phyloP scores from a whole-genome alignment of 1,139 yeast genomes.

The Protomyces inouyei region DNA sequence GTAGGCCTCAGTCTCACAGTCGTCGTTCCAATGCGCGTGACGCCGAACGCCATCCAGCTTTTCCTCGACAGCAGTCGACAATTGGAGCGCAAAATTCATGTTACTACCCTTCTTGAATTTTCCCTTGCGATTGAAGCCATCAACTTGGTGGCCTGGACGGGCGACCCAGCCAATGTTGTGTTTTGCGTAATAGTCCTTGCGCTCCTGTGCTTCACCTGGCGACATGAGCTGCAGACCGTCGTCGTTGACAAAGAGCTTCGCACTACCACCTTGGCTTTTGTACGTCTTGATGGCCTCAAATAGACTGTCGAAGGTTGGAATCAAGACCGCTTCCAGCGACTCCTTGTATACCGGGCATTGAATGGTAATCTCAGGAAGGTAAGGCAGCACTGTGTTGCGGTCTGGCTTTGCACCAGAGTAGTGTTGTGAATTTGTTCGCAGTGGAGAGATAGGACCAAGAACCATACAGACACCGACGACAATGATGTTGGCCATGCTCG shows the following conservation, averaged over 20 bases:
- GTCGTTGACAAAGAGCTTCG: constrained; percentile 26
- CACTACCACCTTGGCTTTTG: constrained; percentile 28
- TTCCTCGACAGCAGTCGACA: constrained; percentile 29
- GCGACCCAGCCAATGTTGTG: constrained; percentile 30
- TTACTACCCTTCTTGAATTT: constrained; percentile 18
- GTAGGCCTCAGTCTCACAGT: not conserved
- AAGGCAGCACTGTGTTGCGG: constrained; percentile 16
- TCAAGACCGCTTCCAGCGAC: constrained; percentile 23
- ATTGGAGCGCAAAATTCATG: constrained; percentile 22
- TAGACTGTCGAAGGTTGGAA: constrained; percentile 25
- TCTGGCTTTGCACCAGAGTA: constrained; percentile 22
- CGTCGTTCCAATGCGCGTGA: constrained; percentile 28
- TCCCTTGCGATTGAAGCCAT: constrained; percentile 24
- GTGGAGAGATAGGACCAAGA: constrained; percentile 26
- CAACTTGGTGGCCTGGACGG: constrained; percentile 29
- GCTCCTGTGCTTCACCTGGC: constrained; percentile 2
- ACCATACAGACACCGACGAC: constrained; percentile 21
- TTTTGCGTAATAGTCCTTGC: constrained; percentile 28
- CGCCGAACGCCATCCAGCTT: constrained; percentile 28
- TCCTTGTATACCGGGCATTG: constrained; percentile 30
- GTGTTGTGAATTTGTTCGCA: constrained; percentile 14
- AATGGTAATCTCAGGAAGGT: constrained; percentile 26
- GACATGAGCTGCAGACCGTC: constrained; percentile 27
- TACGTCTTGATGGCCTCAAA: constrained; percentile 24
- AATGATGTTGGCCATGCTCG: constrained; percentile 6